Evolutionary conservation across 805 yeast species (phyloP).

Genomic region (Cyberlindnera euphorbiae): DNA sequence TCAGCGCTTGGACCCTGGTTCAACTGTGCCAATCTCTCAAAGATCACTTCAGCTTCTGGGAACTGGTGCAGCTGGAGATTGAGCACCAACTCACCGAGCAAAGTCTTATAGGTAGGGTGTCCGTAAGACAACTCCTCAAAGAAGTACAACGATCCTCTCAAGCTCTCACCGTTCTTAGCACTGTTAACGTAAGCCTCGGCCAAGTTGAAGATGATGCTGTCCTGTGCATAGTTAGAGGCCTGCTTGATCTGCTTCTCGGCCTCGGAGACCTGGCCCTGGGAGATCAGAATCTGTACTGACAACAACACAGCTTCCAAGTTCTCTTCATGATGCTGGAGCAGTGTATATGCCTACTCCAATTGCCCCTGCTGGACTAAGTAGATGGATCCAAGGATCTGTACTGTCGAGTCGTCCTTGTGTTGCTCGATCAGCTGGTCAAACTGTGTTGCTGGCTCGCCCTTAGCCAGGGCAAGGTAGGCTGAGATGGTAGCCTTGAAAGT

Average conservation of each 20-base stretch:
- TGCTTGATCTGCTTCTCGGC: constrained; percentile 41
- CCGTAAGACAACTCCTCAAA: constrained; percentile 78
- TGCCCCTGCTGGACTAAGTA: constrained; percentile 37
- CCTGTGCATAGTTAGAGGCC: constrained; percentile 52
- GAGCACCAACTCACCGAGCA: constrained; percentile 63
- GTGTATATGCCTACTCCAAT: constrained; percentile 38
- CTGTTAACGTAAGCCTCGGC: constrained; percentile 70
- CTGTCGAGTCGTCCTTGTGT: constrained; percentile 26
- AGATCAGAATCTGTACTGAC: constrained; percentile 36
- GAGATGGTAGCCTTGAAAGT: constrained; percentile 21
- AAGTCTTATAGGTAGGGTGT: constrained; percentile 41
- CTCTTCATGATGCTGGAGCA: constrained; percentile 34
- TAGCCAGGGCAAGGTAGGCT: constrained; percentile 25
- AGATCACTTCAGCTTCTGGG: constrained; percentile 74
- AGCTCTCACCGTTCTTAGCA: constrained; percentile 34
- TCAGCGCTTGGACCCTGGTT: constrained; percentile 34
- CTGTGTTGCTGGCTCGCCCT: constrained; percentile 17
- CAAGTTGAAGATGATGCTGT: constrained; percentile 70
- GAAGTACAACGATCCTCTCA: constrained; percentile 50
- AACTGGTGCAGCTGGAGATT: constrained; percentile 74
- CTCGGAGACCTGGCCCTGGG: constrained; percentile 38
- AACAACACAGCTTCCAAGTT: constrained; percentile 38
- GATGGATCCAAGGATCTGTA: constrained; percentile 36
- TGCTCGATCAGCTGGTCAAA: constrained; percentile 21
- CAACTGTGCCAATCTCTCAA: constrained; percentile 40